These are phyloP conservation scores for Coix lacrymajobi DNA, from an alignment of 176 grass and related monocot species.

Conservation along the genomic window DNA sequence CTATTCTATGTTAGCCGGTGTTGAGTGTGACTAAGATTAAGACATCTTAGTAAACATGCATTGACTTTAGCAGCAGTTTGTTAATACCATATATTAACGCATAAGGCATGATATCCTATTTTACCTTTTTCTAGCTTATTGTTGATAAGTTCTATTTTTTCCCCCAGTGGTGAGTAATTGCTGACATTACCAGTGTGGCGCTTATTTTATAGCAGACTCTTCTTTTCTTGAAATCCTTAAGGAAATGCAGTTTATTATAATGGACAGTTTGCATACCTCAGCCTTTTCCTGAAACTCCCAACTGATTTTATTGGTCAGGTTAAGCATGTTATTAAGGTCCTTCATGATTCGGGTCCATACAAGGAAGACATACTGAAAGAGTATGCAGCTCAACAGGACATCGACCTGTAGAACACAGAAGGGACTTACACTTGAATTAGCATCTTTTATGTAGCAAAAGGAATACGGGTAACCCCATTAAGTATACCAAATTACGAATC, in stretches of 20 bases:
- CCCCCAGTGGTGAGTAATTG: neutral
- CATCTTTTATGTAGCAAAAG: slow-evolving; percentile 5
- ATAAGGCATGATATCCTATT: neutral
- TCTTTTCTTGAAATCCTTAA: neutral
- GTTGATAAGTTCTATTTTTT: neutral
- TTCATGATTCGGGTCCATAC: slow-evolving; percentile 83
- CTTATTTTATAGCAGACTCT: neutral
- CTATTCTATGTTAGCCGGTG: neutral
- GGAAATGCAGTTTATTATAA: neutral
- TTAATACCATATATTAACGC: neutral
- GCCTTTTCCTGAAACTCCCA: neutral
- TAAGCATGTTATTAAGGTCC: slow-evolving; percentile 60
- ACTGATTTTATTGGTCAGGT: slow-evolving; percentile 44
- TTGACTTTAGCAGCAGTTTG: neutral
- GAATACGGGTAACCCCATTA: neutral
- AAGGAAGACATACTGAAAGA: slow-evolving; percentile 80
- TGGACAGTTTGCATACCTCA: neutral
- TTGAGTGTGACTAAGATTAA: neutral
- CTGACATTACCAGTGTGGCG: neutral
- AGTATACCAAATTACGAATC: neutral
- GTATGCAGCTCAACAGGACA: slow-evolving; percentile 8
- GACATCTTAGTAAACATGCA: neutral
- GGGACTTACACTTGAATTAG: neutral
- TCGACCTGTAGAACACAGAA: neutral
- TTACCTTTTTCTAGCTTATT: neutral